Conservation (phyloP, 768 basidiomycete species). For the Mycena chlorophos region DNA sequence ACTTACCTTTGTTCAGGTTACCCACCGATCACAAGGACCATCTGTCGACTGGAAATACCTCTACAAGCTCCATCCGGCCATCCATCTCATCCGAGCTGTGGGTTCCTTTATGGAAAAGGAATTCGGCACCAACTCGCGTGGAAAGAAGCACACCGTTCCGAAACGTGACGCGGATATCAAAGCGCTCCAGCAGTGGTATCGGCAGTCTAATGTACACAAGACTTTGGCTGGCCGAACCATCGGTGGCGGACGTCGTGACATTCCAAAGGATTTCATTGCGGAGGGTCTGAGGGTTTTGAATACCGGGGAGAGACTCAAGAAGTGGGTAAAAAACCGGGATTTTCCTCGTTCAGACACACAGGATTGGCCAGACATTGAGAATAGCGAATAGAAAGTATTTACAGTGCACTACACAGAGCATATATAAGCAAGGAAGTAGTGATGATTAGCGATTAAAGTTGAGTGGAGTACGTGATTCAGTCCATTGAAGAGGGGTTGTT, state of each 20-base stretch:
- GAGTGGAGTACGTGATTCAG: too few relatives aligned
- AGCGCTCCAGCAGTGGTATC: not conserved
- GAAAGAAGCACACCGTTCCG: conserved; percentile 27
- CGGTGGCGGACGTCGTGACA: too few relatives aligned
- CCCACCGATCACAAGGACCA: conserved; percentile 34
- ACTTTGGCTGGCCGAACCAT: too few relatives aligned
- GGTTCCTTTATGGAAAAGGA: conserved; percentile 28
- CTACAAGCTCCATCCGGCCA: conserved; percentile 34
- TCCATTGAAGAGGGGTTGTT: too few relatives aligned
- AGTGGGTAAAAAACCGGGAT: not conserved
- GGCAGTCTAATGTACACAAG: not conserved
- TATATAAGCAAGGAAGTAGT: too few relatives aligned
- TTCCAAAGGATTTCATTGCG: not conserved
- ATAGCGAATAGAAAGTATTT: too few relatives aligned
- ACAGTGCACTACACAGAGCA: too few relatives aligned
- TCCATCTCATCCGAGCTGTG: conserved; percentile 28
- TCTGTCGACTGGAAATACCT: conserved; percentile 33
- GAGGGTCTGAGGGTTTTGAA: not conserved
- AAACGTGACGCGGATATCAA: not conserved
- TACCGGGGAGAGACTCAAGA: not conserved
- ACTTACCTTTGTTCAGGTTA: conserved; percentile 18
- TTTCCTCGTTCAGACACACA: too few relatives aligned
- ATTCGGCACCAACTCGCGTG: conserved; percentile 27
- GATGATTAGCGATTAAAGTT: too few relatives aligned
- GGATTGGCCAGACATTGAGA: too few relatives aligned